These are phyloP conservation scores for Euptelea pleiosperma DNA, from an alignment of 164 flowering plant species.

Conservation along the genomic window DNA sequence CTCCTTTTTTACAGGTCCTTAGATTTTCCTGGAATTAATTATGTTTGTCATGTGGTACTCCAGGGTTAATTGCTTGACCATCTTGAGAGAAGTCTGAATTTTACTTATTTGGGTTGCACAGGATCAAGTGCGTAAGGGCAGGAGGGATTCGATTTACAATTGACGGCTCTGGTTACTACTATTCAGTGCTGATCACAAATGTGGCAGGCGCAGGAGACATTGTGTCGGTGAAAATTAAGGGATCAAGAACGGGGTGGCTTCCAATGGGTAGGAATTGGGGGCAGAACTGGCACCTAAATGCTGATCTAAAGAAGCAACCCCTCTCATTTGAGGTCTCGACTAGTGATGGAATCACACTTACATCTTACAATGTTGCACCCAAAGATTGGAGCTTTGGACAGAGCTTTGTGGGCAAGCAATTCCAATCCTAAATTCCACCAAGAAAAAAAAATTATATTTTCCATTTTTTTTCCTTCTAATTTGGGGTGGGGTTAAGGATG, in stretches of 20 bases:
- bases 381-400: conserved; percentile 74
- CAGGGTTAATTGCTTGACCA: background rate
- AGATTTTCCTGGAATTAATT: too few species aligned
- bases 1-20: too few species aligned
- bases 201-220: conserved; percentile 92
- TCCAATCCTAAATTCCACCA: conserved; percentile 26
- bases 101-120: conserved; percentile 22
- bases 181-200: conserved; percentile 76
- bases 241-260: conserved; percentile 92
- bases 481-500: background rate
- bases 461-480: background rate
- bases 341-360: conserved; percentile 62
- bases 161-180: conserved; percentile 56
- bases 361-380: conserved; percentile 85
- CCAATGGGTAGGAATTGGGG: conserved; percentile 98
- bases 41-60: too few species aligned
- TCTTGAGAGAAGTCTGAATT: background rate
- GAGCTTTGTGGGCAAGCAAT: conserved; percentile 84
- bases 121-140: conserved; percentile 86
- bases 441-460: background rate
- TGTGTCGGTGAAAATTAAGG: conserved; percentile 71
- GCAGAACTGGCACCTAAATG: conserved; percentile 86
- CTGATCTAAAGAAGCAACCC: conserved; percentile 73
- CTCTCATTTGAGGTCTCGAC: conserved; percentile 83
- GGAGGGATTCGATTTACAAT: conserved; percentile 79